Conservation (phyloP, 768 basidiomycete species). For the Kwoniella sp. region DNA sequence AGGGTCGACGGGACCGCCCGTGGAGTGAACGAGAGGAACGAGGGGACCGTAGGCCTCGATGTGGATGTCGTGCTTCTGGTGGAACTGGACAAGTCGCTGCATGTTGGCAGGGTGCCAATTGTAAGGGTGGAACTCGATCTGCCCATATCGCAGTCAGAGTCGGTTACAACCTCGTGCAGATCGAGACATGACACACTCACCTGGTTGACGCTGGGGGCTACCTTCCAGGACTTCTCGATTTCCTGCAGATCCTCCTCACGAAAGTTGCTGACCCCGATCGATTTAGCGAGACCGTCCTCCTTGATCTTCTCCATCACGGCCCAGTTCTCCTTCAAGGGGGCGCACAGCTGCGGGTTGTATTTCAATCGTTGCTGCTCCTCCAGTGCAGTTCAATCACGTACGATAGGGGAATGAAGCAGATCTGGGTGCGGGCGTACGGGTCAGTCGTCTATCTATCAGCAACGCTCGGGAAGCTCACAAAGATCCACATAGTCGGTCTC, state of each 20-base stretch:
- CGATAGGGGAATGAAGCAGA: slow-evolving; percentile 57
- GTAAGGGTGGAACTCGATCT: slow-evolving; percentile 29
- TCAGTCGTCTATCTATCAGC: background rate
- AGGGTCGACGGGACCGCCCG: slow-evolving; percentile 18
- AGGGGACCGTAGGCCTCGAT: slow-evolving; percentile 25
- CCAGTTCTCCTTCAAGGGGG: slow-evolving; percentile 58
- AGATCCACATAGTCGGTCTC: slow-evolving; percentile 11
- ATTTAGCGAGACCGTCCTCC: slow-evolving; percentile 31
- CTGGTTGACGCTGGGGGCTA: slow-evolving; percentile 42
- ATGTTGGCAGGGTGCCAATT: slow-evolving; percentile 16
- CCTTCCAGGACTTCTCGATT: slow-evolving; percentile 30
- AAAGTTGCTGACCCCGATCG: slow-evolving; percentile 52
- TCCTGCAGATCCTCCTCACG: slow-evolving; percentile 47
- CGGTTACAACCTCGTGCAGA: too few species aligned
- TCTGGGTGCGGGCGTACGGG: slow-evolving; percentile 44
- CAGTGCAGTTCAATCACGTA: background rate
- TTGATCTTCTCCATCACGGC: slow-evolving; percentile 60
- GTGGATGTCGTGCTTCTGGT: slow-evolving; percentile 8
- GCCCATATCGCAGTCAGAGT: too few species aligned
- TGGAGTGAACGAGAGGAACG: slow-evolving; percentile 14
- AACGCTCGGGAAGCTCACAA: slow-evolving; percentile 49
- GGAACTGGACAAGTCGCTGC: slow-evolving; percentile 2
- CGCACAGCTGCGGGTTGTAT: background rate
- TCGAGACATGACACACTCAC: slow-evolving; percentile 18
- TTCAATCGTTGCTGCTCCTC: too few species aligned